Percentiles rank a stretch among this genome's conserved stretches.
Conservation (phyloP, 2,329 filamentous ascomycete genomes). For the Neurospora crassa region DNA sequence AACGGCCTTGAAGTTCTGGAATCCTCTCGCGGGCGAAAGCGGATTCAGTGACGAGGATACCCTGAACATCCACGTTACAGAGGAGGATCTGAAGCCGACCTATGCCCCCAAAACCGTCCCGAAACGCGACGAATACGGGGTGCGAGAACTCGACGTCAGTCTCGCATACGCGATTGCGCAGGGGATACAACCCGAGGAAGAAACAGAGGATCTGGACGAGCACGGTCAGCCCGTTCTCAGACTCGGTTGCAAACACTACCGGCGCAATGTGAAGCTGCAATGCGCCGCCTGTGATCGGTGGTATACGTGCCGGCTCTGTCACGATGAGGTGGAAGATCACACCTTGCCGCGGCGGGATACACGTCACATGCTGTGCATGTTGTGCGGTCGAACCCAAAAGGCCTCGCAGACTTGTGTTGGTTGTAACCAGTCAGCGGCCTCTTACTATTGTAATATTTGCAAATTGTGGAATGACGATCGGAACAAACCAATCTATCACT, state of each 20-base stretch:
- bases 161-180: neutral
- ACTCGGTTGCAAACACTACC: constrained; percentile 79
- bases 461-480: constrained; percentile 95
- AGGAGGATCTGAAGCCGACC: constrained; percentile 57
- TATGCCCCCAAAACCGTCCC: constrained; percentile 47
- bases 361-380: constrained; percentile 95
- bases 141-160: neutral
- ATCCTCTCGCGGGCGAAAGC: constrained; percentile 30
- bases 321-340: constrained; percentile 76
- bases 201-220: constrained; percentile 23
- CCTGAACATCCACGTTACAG: constrained; percentile 22
- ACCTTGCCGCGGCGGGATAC: constrained; percentile 72
- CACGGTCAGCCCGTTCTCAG: constrained; percentile 36
- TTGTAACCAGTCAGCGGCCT: constrained; percentile 69
- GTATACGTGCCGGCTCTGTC: constrained; percentile 93
- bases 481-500: constrained; percentile 90
- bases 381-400: constrained; percentile 76
- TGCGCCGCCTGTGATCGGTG: constrained; percentile 82
- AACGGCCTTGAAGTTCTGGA: constrained; percentile 47
- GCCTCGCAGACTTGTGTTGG: constrained; percentile 68
- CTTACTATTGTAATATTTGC: constrained; percentile 90
- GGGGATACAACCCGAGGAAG: constrained; percentile 25
- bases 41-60: constrained; percentile 36
- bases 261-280: constrained; percentile 90
- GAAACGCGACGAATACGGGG: constrained; percentile 33